These are phyloP conservation scores for Tetracladium maxilliforme DNA, from an alignment of 2,329 filamentous ascomycete species.

Conservation along the genomic window DNA sequence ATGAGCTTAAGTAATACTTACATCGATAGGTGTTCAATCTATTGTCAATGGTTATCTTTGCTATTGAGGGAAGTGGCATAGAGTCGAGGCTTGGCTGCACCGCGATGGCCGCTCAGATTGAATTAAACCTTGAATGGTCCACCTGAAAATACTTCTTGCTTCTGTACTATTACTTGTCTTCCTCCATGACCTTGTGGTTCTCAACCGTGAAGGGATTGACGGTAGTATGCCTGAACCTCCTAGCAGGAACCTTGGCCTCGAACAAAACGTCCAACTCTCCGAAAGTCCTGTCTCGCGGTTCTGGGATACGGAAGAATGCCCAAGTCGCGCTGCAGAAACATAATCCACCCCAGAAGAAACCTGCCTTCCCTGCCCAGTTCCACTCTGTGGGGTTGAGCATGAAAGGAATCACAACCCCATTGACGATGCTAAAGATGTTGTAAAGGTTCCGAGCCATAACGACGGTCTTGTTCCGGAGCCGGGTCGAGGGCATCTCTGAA, in stretches of 20 bases:
- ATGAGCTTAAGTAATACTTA: too few relatives aligned
- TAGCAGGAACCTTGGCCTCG: conserved; percentile 27
- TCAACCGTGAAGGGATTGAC: background rate
- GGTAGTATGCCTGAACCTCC: background rate
- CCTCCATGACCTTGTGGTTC: too few relatives aligned
- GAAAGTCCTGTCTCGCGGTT: conserved; percentile 67
- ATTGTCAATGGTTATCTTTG: too few relatives aligned
- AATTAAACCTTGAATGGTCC: too few relatives aligned
- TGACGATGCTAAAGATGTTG: conserved; percentile 68
- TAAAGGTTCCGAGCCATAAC: conserved; percentile 63
- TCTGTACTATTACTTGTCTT: too few relatives aligned
- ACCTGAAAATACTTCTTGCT: too few relatives aligned
- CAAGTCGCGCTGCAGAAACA: conserved; percentile 73
- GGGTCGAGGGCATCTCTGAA: conserved; percentile 66
- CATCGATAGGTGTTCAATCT: too few relatives aligned
- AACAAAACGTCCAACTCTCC: conserved; percentile 80
- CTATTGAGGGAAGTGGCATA: too few relatives aligned
- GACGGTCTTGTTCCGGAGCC: conserved; percentile 83
- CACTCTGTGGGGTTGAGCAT: conserved; percentile 82
- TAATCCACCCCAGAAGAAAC: conserved; percentile 75
- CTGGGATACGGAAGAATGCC: conserved; percentile 67
- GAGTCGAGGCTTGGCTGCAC: too few relatives aligned
- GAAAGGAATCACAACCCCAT: conserved; percentile 71
- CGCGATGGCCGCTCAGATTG: too few relatives aligned
- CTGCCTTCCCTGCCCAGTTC: conserved; percentile 78